A percentile compares a stretch with the other conserved stretches of the same genome.
Conservation (phyloP, 2,329 filamentous ascomycete genomes). For the Stagonosporopsis chrysanthemi region DNA sequence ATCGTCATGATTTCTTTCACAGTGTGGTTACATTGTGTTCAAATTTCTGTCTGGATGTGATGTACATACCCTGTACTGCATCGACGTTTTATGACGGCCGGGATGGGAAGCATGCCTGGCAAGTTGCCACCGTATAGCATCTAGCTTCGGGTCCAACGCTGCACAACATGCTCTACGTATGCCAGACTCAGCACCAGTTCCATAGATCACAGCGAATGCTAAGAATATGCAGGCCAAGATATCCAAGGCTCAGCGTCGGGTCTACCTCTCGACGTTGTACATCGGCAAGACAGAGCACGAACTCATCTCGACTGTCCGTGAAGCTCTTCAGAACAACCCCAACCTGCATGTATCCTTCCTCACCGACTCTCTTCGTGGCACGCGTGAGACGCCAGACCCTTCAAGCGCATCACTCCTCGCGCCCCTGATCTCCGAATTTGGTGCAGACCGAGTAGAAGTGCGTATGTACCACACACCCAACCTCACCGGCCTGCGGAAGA, state of each 20-base stretch:
- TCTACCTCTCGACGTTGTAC: constrained; percentile 96
- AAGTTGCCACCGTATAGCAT: background rate
- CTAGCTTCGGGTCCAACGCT: background rate
- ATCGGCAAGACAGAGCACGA: constrained; percentile 94
- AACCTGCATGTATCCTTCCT: constrained; percentile 84
- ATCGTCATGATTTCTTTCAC: background rate
- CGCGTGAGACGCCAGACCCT: constrained; percentile 83
- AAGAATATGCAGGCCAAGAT: constrained; percentile 68
- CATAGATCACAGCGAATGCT: constrained; percentile 4
- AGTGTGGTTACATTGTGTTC: background rate
- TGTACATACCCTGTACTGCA: background rate
- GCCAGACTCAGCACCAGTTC: background rate
- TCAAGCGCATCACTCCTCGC: constrained; percentile 89
- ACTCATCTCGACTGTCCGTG: constrained; percentile 78
- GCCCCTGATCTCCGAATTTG: constrained; percentile 84
- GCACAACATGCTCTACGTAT: background rate
- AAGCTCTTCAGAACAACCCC: constrained; percentile 77
- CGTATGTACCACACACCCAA: constrained; percentile 99
- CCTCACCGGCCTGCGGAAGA: constrained; percentile 84
- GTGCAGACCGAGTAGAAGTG: constrained; percentile 82
- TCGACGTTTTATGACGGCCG: background rate
- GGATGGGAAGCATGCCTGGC: background rate
- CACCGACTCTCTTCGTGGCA: constrained; percentile 90
- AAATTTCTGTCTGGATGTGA: background rate
- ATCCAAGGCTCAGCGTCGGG: constrained; percentile 74